Conservation (phyloP, 805 yeast genomes). For the Ogataea glucozyma region DNA sequence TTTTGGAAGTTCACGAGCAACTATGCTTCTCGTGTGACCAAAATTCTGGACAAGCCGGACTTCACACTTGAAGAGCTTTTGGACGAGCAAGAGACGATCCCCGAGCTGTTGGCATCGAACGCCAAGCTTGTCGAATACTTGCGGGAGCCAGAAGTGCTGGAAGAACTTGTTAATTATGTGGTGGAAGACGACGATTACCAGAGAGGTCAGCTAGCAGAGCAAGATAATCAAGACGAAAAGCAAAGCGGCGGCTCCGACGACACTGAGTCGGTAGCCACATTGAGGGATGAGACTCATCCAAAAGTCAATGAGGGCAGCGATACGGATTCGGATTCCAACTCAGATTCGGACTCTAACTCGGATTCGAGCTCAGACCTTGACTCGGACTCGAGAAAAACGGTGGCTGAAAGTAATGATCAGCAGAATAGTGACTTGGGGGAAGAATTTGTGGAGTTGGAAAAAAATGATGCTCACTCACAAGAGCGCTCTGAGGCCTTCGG, state of each 20-base stretch:
- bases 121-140: conserved; percentile 75
- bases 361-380: not conserved
- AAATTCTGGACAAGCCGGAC: conserved; percentile 49
- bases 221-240: conserved; percentile 8
- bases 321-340: conserved; percentile 23
- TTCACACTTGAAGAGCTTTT: conserved; percentile 57
- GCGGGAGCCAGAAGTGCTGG: conserved; percentile 73
- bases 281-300: conserved; percentile 12
- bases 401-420: not conserved
- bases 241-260: conserved; percentile 3
- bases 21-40: conserved; percentile 58
- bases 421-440: no score
- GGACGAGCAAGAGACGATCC: conserved; percentile 73
- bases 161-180: conserved; percentile 66
- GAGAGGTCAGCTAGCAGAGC: conserved; percentile 24
- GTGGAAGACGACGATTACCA: conserved; percentile 50
- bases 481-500: not conserved
- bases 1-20: conserved; percentile 47
- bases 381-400: not conserved
- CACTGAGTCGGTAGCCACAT: conserved; percentile 3
- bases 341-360: conserved; percentile 7
- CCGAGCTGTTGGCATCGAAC: conserved; percentile 72
- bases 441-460: not conserved
- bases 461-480: not conserved
- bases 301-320: conserved; percentile 22